phyloP scores from a whole-genome alignment of 352 stramenopile species.

The Pythium sukuiense region DNA sequence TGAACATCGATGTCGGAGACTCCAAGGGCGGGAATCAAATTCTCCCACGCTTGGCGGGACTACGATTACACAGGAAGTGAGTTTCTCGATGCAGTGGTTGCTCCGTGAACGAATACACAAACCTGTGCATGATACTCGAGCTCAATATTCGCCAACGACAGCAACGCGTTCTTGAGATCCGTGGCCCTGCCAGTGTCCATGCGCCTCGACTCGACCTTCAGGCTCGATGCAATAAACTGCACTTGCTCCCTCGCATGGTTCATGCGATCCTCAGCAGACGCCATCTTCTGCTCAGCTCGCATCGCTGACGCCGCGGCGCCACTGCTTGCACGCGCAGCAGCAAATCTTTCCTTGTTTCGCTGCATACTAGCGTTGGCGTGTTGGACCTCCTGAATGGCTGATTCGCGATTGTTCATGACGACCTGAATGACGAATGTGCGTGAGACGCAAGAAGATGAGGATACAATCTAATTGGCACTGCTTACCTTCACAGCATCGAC shows the following conservation, averaged over 20 bases:
- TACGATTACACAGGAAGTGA: constrained; percentile 19
- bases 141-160: constrained; percentile 77
- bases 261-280: constrained; percentile 85
- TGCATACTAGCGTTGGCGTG: constrained; percentile 90
- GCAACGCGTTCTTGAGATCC: constrained; percentile 75
- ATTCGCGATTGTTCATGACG: constrained; percentile 86
- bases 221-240: constrained; percentile 83
- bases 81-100: not conserved
- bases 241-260: constrained; percentile 87
- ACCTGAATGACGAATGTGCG: constrained; percentile 32
- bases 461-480: not conserved
- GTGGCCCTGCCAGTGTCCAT: constrained; percentile 81
- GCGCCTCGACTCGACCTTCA: constrained; percentile 82
- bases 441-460: not conserved
- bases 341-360: constrained; percentile 87
- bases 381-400: constrained; percentile 83
- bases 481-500: constrained; percentile 84
- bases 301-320: constrained; percentile 83
- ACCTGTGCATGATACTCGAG: constrained; percentile 83
- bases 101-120: not conserved
- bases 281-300: constrained; percentile 88
- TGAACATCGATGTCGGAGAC: constrained; percentile 57
- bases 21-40: constrained; percentile 60
- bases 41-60: constrained; percentile 74
- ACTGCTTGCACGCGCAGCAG: constrained; percentile 79